These are phyloP conservation scores for Porphyridium purpureum DNA, from an alignment of 23 red algal species.

Conservation along the genomic window DNA sequence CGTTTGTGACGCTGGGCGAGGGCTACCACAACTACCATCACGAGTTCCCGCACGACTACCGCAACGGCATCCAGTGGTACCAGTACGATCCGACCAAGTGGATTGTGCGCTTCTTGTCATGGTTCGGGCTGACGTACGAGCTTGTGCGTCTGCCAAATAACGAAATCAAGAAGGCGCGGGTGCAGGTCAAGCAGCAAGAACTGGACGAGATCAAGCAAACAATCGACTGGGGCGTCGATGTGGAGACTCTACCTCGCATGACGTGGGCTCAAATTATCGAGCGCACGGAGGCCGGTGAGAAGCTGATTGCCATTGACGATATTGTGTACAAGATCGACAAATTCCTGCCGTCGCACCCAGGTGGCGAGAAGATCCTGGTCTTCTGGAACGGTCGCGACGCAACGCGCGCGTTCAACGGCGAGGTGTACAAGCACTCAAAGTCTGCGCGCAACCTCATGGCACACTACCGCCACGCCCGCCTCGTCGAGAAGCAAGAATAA, in stretches of 20 bases:
- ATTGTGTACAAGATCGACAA: constrained; percentile 80
- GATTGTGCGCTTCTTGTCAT: constrained; percentile 51
- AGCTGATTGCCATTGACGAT: constrained; percentile 68
- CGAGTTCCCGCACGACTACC: constrained; percentile 98
- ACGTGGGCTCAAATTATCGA: constrained; percentile 40
- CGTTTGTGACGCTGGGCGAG: constrained; percentile 87
- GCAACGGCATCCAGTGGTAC: constrained; percentile 95
- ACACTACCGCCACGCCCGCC: constrained; percentile 67
- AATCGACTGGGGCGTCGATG: constrained; percentile 75
- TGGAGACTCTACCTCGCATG: constrained; percentile 41
- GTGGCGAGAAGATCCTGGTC: constrained; percentile 61
- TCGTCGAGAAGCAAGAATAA: too few species aligned
- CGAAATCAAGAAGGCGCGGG: constrained; percentile 73
- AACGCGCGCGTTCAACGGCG: constrained; percentile 85
- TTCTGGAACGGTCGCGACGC: constrained; percentile 97
- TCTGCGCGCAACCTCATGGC: constrained; percentile 72
- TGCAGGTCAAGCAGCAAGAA: constrained; percentile 82
- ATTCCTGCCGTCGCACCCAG: constrained; percentile 71
- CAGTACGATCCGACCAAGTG: constrained; percentile 99
- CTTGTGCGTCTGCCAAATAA: constrained; percentile 86
- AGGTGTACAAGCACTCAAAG: constrained; percentile 95
- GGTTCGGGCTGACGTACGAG: constrained; percentile 52
- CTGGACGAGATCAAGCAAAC: constrained; percentile 65
- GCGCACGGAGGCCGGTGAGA: constrained; percentile 33
- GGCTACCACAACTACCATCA: constrained; percentile 99